Evolutionary conservation across 2,329 filamentous ascomycete genomes (phyloP).

Genomic region (Colletotrichum chrysophilum): DNA sequence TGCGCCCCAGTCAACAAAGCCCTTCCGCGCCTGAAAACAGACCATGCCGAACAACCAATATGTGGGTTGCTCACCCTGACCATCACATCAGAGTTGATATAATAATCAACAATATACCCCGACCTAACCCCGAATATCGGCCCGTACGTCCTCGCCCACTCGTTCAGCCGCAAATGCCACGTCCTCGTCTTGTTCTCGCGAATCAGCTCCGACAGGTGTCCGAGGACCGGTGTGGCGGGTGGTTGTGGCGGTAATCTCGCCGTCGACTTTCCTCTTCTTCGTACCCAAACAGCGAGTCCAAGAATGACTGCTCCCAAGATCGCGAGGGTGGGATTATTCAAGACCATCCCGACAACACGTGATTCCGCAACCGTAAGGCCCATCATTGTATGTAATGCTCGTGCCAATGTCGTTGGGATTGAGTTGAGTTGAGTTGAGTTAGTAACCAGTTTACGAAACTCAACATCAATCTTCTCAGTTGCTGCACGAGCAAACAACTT

Average conservation of each 20-base stretch:
- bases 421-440: neutral
- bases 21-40: neutral
- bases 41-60: neutral
- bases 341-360: accelerated
- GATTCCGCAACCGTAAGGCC: neutral
- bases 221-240: neutral
- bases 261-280: neutral
- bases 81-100: neutral
- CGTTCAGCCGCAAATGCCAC: neutral
- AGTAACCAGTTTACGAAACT: accelerated
- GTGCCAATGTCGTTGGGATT: neutral
- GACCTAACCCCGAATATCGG: neutral
- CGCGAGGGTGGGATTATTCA: accelerated
- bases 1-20: neutral
- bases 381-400: neutral
- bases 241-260: neutral
- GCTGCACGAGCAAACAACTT: neutral
- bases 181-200: neutral
- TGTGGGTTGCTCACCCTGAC: neutral
- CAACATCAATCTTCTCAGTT: neutral
- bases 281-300: neutral
- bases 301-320: neutral
- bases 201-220: neutral
- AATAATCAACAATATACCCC: conserved; percentile 2
- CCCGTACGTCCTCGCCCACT: neutral